Conservation (phyloP, 352 stramenopile genomes). For the Pythium guiyangense region DNA sequence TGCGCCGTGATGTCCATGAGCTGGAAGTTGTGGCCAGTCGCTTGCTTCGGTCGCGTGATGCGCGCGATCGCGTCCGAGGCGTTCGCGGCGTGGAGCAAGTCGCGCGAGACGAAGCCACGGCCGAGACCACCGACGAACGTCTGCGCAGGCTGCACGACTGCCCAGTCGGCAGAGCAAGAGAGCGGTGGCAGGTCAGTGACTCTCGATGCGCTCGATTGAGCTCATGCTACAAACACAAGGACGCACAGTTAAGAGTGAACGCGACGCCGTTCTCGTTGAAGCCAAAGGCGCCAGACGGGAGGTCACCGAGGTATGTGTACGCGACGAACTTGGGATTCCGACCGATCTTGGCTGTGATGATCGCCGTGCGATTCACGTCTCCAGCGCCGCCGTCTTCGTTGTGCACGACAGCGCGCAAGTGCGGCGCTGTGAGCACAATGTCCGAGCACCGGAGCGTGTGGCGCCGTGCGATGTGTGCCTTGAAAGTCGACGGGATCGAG, state of each 20-base stretch:
- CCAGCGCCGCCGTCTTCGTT: constrained; percentile 56
- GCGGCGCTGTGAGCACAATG: constrained; percentile 43
- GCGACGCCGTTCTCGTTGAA: constrained; percentile 65
- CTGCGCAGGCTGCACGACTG: constrained; percentile 63
- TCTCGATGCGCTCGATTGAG: not conserved
- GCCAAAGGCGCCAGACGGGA: constrained; percentile 66
- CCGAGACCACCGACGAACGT: constrained; percentile 56
- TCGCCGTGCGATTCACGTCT: constrained; percentile 61
- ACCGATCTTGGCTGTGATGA: constrained; percentile 56
- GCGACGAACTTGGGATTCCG: constrained; percentile 53
- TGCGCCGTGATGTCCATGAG: constrained; percentile 49
- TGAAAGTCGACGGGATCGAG: constrained; percentile 39
- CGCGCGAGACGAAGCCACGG: constrained; percentile 64
- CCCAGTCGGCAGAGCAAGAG: not conserved
- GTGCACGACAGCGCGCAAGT: constrained; percentile 52
- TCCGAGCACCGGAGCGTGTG: constrained; percentile 59
- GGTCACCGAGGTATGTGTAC: constrained; percentile 69
- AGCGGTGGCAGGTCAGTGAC: not conserved
- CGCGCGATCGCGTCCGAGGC: constrained; percentile 44
- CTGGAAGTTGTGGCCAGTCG: constrained; percentile 74
- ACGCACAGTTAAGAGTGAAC: constrained; percentile 79
- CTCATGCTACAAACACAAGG: not conserved
- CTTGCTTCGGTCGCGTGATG: constrained; percentile 45
- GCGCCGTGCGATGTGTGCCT: constrained; percentile 3
- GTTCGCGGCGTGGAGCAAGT: constrained; percentile 41